phyloP scores from a whole-genome alignment of 2,329 filamentous ascomycete species.

The Thielaviopsis populi region DNA sequence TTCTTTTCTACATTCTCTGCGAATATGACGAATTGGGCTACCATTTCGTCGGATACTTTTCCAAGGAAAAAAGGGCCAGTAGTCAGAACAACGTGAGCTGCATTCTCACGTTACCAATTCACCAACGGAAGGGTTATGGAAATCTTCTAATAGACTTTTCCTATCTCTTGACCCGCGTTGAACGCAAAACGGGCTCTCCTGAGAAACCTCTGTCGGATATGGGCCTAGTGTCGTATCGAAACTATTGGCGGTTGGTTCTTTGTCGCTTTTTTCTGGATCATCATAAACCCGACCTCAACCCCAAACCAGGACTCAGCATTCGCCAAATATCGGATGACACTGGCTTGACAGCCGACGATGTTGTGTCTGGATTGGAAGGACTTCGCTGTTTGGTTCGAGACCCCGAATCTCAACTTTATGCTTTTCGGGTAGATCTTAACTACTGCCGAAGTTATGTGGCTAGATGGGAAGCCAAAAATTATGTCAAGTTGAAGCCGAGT shows the following conservation, averaged over 20 bases:
- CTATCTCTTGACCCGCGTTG: conserved; percentile 83
- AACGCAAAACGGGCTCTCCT: conserved; percentile 85
- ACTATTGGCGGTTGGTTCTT: conserved; percentile 86
- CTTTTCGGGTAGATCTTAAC: conserved; percentile 68
- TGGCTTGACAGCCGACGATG: conserved; percentile 90
- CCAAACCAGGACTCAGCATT: conserved; percentile 36
- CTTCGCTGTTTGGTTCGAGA: conserved; percentile 80
- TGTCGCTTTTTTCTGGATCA: conserved; percentile 59
- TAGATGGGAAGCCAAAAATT: conserved; percentile 79
- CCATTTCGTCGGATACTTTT: conserved; percentile 98
- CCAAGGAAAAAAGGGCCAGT: conserved; percentile 90
- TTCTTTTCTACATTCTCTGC: conserved; percentile 92
- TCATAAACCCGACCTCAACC: conserved; percentile 24
- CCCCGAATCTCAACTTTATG: conserved; percentile 75
- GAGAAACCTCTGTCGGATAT: conserved; percentile 97
- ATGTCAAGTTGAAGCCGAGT: conserved; percentile 67
- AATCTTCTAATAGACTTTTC: conserved; percentile 97
- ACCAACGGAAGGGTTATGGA: conserved; percentile 92
- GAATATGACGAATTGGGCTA: conserved; percentile 85
- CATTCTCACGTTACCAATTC: conserved; percentile 88
- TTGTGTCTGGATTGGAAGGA: conserved; percentile 83
- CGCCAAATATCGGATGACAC: conserved; percentile 70
- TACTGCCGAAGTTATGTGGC: conserved; percentile 79
- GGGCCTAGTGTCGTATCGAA: conserved; percentile 91
- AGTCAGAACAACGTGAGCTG: conserved; percentile 97